A percentile compares a stretch with the other conserved stretches of the same genome.
phyloP scores from a whole-genome alignment of 1,284 basidiomycete species.

The Ganoderma multipileum region DNA sequence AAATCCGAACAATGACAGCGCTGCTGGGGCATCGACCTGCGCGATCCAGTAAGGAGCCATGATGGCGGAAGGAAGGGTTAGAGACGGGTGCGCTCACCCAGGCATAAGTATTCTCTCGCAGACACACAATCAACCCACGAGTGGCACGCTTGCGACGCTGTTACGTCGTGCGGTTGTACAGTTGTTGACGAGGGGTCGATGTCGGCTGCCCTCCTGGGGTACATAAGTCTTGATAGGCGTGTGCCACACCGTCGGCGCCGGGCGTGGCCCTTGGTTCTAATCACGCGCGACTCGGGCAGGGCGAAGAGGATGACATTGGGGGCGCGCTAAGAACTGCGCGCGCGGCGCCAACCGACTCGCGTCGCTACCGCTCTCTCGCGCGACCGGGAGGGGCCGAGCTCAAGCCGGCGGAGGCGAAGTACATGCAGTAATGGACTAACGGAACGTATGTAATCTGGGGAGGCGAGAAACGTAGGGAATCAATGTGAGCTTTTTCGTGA shows the following conservation, averaged over 20 bases:
- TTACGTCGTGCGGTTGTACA: not conserved
- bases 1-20: slow-evolving; percentile 28
- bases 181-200: not conserved
- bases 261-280: not conserved
- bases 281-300: no score
- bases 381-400: no score
- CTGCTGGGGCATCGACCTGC: slow-evolving; percentile 20
- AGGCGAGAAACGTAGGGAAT: no score
- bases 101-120: not conserved
- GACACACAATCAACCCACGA: not conserved
- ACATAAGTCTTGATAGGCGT: not conserved
- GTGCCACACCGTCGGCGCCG: not conserved
- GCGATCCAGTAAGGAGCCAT: not conserved
- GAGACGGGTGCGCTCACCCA: not conserved
- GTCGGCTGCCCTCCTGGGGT: not conserved
- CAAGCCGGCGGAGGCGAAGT: no score
- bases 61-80: not conserved
- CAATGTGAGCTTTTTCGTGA: no score
- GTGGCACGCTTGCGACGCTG: not conserved
- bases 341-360: no score
- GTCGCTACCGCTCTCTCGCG: no score
- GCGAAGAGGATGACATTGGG: no score
- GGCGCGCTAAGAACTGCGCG: no score
- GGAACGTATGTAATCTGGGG: no score
- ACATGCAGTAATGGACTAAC: no score